Percentiles rank a stretch among this genome's conserved stretches.
phyloP scores from a whole-genome alignment of 2,329 filamentous ascomycete species.

The Cryphonectria japonica region DNA sequence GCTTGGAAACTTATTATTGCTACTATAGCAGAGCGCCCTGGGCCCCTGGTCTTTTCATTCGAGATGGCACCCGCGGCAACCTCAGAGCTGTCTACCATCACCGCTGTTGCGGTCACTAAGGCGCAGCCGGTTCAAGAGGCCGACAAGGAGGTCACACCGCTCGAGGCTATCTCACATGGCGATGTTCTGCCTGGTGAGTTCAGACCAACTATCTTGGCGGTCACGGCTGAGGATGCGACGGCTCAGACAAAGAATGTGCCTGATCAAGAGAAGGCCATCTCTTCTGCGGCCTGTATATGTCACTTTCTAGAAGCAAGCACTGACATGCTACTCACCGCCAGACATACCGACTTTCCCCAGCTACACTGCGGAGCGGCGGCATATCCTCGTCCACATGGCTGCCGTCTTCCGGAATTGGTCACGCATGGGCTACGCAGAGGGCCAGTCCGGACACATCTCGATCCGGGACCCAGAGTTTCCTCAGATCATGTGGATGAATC shows the following conservation, averaged over 20 bases:
- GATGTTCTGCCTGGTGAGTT: slow-evolving; percentile 35
- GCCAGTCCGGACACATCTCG: slow-evolving; percentile 66
- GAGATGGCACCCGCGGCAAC: slow-evolving; percentile 25
- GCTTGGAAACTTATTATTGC: not conserved
- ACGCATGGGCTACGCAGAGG: slow-evolving; percentile 66
- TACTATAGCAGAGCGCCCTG: not conserved
- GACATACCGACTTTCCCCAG: slow-evolving; percentile 49
- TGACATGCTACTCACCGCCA: slow-evolving; percentile 27
- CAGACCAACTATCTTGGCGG: too few species aligned
- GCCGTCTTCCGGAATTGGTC: slow-evolving; percentile 70
- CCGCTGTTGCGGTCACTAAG: slow-evolving; percentile 20
- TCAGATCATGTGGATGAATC: slow-evolving; percentile 71
- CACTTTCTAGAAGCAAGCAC: not conserved
- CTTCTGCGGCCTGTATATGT: not conserved
- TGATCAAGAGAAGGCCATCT: not conserved
- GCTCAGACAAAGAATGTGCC: not conserved
- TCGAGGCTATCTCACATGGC: slow-evolving; percentile 37
- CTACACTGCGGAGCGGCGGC: slow-evolving; percentile 56
- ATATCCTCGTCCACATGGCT: slow-evolving; percentile 69
- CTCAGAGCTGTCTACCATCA: slow-evolving; percentile 13
- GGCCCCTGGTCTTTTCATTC: not conserved
- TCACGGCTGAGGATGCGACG: not conserved
- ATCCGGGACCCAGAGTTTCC: slow-evolving; percentile 67
- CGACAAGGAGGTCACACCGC: slow-evolving; percentile 33
- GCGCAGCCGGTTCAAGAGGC: slow-evolving; percentile 19